Conservation (phyloP, 2,329 filamentous ascomycete species). For the Leptographium lundbergii region DNA sequence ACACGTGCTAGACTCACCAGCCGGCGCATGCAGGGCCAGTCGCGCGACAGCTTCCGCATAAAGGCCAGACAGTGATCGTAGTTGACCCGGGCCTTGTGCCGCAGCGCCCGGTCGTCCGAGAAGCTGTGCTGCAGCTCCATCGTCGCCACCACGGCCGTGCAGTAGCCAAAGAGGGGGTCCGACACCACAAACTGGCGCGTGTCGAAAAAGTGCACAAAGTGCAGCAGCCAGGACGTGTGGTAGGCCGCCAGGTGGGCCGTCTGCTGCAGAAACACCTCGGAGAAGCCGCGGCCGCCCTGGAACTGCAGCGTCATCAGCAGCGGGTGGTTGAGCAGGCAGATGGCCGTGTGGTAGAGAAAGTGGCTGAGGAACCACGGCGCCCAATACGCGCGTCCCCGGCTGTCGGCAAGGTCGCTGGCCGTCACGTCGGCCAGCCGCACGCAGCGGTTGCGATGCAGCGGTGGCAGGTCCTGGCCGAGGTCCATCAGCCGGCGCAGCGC, state of each 20-base stretch:
- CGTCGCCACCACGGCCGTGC: conserved; percentile 3
- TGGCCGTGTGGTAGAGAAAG: conserved; percentile 3
- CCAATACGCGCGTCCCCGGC: neutral
- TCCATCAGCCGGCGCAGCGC: conserved; percentile 3
- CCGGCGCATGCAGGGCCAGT: neutral
- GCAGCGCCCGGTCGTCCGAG: neutral
- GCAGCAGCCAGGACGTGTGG: conserved; percentile 4
- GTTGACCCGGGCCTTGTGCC: neutral
- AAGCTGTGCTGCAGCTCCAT: conserved; percentile 6
- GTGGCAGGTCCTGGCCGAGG: conserved; percentile 1
- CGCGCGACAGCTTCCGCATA: neutral
- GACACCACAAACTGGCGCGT: neutral
- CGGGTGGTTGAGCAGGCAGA: conserved; percentile 5
- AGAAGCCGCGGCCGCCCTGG: conserved; percentile 2
- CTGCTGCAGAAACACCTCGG: conserved; percentile 6
- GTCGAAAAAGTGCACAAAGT: conserved; percentile 3
- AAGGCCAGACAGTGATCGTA: conserved; percentile 3
- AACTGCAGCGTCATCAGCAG: conserved; percentile 7
- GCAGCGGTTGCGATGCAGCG: conserved; percentile 5
- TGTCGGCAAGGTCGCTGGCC: neutral
- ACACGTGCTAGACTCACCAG: neutral
- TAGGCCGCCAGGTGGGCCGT: conserved; percentile 1
- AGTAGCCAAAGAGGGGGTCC: conserved; percentile 3
- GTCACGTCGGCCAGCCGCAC: conserved; percentile 1
- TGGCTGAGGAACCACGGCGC: conserved; percentile 4